Percentiles rank a stretch among this genome's conserved stretches.
Conservation (phyloP, 441 rosid species). For the Eruca vesicaria region DNA sequence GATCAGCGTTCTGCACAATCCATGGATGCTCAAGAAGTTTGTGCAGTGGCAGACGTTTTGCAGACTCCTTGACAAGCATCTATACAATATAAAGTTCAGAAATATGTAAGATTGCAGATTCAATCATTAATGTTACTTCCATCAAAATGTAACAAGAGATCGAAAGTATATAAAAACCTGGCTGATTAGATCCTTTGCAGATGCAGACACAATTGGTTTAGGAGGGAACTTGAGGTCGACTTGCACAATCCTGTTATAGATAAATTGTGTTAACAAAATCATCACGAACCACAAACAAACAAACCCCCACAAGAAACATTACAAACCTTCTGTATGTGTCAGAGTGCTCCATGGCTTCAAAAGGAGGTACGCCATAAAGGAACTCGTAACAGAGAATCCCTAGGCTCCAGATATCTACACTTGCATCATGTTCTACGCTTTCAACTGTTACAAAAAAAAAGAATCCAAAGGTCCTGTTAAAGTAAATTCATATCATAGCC, state of each 20-base stretch:
- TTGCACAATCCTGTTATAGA: slow-evolving; percentile 74
- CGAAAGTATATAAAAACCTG: slow-evolving; percentile 46
- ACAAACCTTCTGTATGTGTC: slow-evolving; percentile 87
- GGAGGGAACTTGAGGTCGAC: slow-evolving; percentile 92
- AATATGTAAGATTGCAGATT: neutral
- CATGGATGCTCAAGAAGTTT: slow-evolving; percentile 93
- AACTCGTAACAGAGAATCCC: slow-evolving; percentile 93
- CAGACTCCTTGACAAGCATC: slow-evolving; percentile 93
- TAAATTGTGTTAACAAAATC: neutral
- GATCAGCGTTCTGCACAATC: slow-evolving; percentile 94
- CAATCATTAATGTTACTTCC: neutral
- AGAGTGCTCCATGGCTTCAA: slow-evolving; percentile 93
- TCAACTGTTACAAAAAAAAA: slow-evolving; percentile 51
- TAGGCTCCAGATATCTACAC: slow-evolving; percentile 96
- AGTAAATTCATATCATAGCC: neutral
- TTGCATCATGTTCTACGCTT: slow-evolving; percentile 94
- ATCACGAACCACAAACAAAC: neutral
- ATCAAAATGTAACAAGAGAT: neutral
- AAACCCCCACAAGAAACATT: neutral
- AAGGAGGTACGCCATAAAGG: slow-evolving; percentile 87
- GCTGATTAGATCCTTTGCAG: slow-evolving; percentile 87
- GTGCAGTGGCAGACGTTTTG: slow-evolving; percentile 72
- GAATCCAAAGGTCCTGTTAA: slow-evolving; percentile 1
- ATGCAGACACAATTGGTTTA: slow-evolving; percentile 77
- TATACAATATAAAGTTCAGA: neutral